Evolutionary conservation across 1,284 basidiomycete genomes (phyloP).

Genomic region (Tylopilus sp.): DNA sequence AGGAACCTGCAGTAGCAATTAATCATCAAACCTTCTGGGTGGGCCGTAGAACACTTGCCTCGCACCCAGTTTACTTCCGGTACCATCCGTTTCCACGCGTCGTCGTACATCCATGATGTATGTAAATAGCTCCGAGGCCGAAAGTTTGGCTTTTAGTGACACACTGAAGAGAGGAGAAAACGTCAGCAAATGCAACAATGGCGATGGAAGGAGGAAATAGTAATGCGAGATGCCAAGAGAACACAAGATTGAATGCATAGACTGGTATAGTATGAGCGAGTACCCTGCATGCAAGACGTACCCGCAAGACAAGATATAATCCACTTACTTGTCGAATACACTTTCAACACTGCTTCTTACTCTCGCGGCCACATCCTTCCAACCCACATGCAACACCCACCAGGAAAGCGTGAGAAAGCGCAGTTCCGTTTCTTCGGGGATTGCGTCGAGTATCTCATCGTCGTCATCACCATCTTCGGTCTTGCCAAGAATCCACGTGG

Average conservation of each 20-base stretch:
- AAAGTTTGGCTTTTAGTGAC: slow-evolving; percentile 72
- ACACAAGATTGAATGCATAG: background rate
- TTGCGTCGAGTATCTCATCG: slow-evolving; percentile 25
- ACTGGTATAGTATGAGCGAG: background rate
- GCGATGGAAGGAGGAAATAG: background rate
- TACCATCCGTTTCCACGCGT: slow-evolving; percentile 68
- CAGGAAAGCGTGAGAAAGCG: slow-evolving; percentile 84
- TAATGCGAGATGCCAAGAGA: background rate
- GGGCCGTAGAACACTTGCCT: slow-evolving; percentile 12
- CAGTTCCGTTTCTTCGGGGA: slow-evolving; percentile 63
- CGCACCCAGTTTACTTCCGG: slow-evolving; percentile 47
- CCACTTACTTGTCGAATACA: slow-evolving; percentile 70
- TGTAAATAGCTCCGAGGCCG: slow-evolving; percentile 61
- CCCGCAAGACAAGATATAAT: background rate
- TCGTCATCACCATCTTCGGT: slow-evolving; percentile 13
- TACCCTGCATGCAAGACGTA: background rate
- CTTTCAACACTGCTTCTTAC: slow-evolving; percentile 74
- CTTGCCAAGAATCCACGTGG: slow-evolving; percentile 23
- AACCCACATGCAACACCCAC: slow-evolving; percentile 89
- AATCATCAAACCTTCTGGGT: background rate
- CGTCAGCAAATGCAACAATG: slow-evolving; percentile 9
- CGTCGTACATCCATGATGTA: slow-evolving; percentile 69
- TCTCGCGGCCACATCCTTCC: slow-evolving; percentile 75
- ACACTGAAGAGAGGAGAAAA: slow-evolving; percentile 45
- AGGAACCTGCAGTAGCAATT: slow-evolving; percentile 50